These are phyloP conservation scores for Hanseniaspora pseudoguilliermondii DNA, from an alignment of 805 yeast species.

Conservation along the genomic window DNA sequence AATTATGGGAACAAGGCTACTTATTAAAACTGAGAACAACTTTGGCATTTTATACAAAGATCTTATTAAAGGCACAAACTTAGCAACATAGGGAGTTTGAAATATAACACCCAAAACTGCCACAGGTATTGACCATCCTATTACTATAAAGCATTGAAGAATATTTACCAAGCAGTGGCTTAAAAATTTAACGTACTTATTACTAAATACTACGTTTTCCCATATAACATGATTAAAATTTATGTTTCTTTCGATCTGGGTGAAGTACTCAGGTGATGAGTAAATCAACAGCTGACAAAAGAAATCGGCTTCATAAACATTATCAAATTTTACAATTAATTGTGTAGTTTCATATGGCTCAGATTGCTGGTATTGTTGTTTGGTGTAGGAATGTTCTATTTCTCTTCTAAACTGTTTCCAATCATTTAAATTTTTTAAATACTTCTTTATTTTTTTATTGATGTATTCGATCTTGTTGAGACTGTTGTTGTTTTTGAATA, in stretches of 20 bases:
- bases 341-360: constrained; percentile 27
- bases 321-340: constrained; percentile 49
- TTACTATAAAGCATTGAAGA: constrained; percentile 37
- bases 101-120: constrained; percentile 66
- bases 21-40: constrained; percentile 31
- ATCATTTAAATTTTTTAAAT: constrained; percentile 13
- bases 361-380: background rate
- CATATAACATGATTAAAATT: constrained; percentile 62
- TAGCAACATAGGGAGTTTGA: constrained; percentile 54
- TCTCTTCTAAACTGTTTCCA: background rate
- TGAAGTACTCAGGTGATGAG: constrained; percentile 32
- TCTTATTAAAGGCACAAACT: constrained; percentile 45
- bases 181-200: constrained; percentile 27
- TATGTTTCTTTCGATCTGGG: constrained; percentile 37
- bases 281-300: constrained; percentile 48
- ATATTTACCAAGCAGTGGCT: constrained; percentile 36
- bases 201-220: constrained; percentile 40
- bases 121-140: constrained; percentile 72
- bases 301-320: constrained; percentile 45
- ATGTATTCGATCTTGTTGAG: background rate
- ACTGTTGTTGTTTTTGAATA: background rate
- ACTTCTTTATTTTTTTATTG: background rate
- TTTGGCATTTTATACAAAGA: background rate
- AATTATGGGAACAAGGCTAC: constrained; percentile 48
- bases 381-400: background rate